These are phyloP conservation scores for Crucibulum laeve DNA, from an alignment of 768 basidiomycete species.

Conservation along the genomic window DNA sequence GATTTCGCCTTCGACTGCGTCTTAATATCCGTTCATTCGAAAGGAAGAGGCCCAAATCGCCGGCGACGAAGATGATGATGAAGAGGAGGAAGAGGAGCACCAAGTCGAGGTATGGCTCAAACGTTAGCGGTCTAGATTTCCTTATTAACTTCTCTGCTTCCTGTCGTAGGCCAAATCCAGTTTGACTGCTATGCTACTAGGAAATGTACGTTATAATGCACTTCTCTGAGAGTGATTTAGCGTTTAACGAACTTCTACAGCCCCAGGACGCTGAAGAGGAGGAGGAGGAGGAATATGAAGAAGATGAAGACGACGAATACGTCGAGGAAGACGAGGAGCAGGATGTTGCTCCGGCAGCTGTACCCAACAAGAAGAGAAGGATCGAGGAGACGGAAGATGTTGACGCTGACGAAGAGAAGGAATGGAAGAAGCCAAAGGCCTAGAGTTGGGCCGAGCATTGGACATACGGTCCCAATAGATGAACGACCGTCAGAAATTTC, in stretches of 20 bases:
- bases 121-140: neutral
- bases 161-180: conserved; percentile 9
- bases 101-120: neutral
- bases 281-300: conserved; percentile 18
- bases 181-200: conserved; percentile 24
- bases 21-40: neutral
- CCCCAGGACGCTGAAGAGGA: conserved; percentile 22
- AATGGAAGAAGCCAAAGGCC: conserved; percentile 36
- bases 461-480: too few relatives aligned
- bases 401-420: conserved; percentile 23
- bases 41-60: conserved; percentile 4
- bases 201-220: conserved; percentile 16
- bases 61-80: conserved; percentile 2
- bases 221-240: neutral
- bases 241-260: conserved; percentile 10
- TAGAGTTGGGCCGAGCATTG: too few relatives aligned
- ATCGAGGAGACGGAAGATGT: conserved; percentile 25
- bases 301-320: conserved; percentile 29
- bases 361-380: conserved; percentile 27
- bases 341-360: conserved; percentile 10
- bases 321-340: conserved; percentile 19
- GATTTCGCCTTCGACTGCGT: neutral
- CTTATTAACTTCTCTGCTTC: neutral
- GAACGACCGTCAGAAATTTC: too few relatives aligned
- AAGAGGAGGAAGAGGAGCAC: conserved; percentile 2